Evolutionary conservation across 2,329 filamentous ascomycete species (phyloP).

Genomic region (Metarhizium rileyi): DNA sequence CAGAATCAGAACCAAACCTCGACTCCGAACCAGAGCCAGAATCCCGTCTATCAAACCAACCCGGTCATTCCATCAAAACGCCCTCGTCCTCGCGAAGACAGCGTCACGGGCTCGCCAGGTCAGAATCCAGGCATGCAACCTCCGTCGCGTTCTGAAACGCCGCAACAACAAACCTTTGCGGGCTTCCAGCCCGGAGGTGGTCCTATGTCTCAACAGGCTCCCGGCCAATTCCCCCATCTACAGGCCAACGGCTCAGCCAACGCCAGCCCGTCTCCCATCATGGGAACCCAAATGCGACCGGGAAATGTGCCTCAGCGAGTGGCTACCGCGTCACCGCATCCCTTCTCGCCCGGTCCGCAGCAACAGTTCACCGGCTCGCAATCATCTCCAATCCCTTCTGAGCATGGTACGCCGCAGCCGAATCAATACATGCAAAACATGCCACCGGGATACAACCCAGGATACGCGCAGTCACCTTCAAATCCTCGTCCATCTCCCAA

Average conservation of each 20-base stretch:
- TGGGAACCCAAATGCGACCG: conserved; percentile 68
- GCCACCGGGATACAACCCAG: conserved; percentile 46
- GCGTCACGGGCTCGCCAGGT: conserved; percentile 70
- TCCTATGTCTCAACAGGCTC: conserved; percentile 50
- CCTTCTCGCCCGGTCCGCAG: conserved; percentile 69
- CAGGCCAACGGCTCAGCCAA: conserved; percentile 72
- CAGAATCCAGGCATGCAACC: conserved; percentile 65
- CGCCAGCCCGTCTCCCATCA: conserved; percentile 86
- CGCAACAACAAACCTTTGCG: conserved; percentile 65
- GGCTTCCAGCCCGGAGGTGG: conserved; percentile 59
- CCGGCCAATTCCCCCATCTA: conserved; percentile 69
- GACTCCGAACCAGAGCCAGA: conserved; percentile 7
- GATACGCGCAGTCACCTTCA: conserved; percentile 47
- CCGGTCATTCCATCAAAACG: conserved; percentile 85
- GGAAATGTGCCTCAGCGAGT: conserved; percentile 69
- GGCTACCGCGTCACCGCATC: conserved; percentile 85
- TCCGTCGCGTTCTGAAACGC: conserved; percentile 84
- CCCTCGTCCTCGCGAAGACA: conserved; percentile 72
- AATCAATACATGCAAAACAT: conserved; percentile 58
- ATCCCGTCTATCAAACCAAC: conserved; percentile 70
- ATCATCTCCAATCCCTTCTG: conserved; percentile 66
- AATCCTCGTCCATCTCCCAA: conserved; percentile 46
- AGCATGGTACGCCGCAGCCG: conserved; percentile 68
- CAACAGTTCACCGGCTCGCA: conserved; percentile 59
- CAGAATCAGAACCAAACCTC: conserved; percentile 36